Evolutionary conservation across 768 basidiomycete genomes (phyloP), one percentile per base, ranked within the genome.

Genomic region (Sarcodon sp.): DNA sequence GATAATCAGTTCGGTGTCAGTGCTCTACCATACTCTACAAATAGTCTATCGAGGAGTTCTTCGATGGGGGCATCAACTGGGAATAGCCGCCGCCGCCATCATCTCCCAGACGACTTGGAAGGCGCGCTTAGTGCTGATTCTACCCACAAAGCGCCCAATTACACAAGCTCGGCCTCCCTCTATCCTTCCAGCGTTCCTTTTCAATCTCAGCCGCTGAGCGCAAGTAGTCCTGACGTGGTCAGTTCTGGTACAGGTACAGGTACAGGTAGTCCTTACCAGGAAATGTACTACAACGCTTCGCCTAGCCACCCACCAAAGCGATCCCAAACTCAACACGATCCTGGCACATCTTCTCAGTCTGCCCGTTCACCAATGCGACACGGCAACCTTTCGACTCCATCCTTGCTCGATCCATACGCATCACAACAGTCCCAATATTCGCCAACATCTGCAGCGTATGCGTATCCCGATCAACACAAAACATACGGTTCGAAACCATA

Each of bases 21-120:
- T 43, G 57, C 70, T 7, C 69, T 77, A 18, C 68, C 72, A 18
- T 81, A 79, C 62, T 61, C 73, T 37, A 63, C 77, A n/a, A 63
- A 69, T 47, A 72, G 76, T 57, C 67, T 86, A 48, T 65, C 80
- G 13, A 75, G 84, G 54, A 86, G 83, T 63, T 67, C 80, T 46
- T 87, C 85, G 43, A 60, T 85, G 47, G 64, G 71, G 46, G 65
- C 64, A 43, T 58, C 59, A 58, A 57, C 54, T 62, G 53, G 68
- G 48, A 61, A 75, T 44, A 62, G 75, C 50, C 73, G 79, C 52
- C 74, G 80, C 53, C 78, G 81, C 55, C 83, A 79, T 58, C 82
- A 81, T 61, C 72, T 79, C 52, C 74, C 73, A 49, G 82, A 83
- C 53, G 83, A 84, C 66, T 64, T 83, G 38, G 82, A 85, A 51